A percentile compares a stretch with the other conserved stretches of the same genome.
Evolutionary conservation across 768 basidiomycete species (phyloP).

Genomic region (Pleurotus ostreatus): DNA sequence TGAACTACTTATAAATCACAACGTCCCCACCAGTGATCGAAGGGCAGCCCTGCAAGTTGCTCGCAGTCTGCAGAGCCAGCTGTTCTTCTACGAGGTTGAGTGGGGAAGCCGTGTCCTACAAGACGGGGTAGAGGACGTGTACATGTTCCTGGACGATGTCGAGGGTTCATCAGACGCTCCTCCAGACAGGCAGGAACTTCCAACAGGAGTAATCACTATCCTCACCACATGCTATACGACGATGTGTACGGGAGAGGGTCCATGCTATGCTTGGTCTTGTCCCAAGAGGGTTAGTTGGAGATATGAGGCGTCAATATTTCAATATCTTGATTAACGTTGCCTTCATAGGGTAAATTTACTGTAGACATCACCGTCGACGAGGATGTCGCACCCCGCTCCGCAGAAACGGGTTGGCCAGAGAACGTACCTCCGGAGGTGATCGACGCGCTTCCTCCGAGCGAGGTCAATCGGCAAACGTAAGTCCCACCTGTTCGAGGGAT

Average conservation of each 20-base stretch:
- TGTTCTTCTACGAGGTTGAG: conserved; percentile 97
- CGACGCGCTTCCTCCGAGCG: conserved; percentile 61
- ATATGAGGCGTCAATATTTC: not conserved
- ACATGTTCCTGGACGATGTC: conserved; percentile 85
- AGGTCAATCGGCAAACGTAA: conserved; percentile 78
- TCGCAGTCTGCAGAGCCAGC: conserved; percentile 83
- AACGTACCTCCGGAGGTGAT: conserved; percentile 37
- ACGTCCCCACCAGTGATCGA: conserved; percentile 71
- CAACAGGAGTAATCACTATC: conserved; percentile 87
- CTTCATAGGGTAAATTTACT: conserved; percentile 27
- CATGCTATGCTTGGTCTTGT: conserved; percentile 84
- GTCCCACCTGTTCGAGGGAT: conserved; percentile 9
- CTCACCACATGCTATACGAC: conserved; percentile 90
- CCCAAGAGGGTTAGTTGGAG: conserved; percentile 52
- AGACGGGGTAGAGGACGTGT: conserved; percentile 91
- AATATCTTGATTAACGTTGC: not conserved
- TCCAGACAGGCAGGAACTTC: conserved; percentile 64
- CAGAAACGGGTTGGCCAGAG: conserved; percentile 39
- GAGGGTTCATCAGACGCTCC: conserved; percentile 59
- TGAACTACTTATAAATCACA: conserved; percentile 74
- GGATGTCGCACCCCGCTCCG: conserved; percentile 18
- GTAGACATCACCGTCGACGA: conserved; percentile 26
- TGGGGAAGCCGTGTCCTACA: conserved; percentile 82
- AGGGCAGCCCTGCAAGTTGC: conserved; percentile 85
- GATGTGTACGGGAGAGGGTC: conserved; percentile 72